Base-by-base conservation (phyloP, 2,329 filamentous ascomycete species). In the Nigrospora osmanthi region DNA sequence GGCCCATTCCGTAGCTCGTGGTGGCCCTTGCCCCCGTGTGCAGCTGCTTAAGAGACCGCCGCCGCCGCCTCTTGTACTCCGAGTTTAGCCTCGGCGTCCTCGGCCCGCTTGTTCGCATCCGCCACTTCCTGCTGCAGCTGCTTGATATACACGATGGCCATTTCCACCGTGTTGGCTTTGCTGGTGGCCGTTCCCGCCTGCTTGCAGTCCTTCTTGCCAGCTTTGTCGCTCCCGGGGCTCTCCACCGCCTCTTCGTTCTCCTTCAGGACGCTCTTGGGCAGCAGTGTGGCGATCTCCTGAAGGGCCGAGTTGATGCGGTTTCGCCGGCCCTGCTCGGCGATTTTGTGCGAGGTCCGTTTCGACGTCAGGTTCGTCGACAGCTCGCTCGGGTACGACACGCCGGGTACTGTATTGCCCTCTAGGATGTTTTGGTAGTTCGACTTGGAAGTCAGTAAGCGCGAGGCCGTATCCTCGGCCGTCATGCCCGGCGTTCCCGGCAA, bases 371-470 rank as follows among this genome's bases (percentile, higher is more conserved):
- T 95, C 17, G 90, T 94, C 7, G 90, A 95, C 36, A 98, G 74
- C 42, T 90, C 87, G 54, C 87, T 89, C 1, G 91, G 90, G 55
- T 96, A 97, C 1, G 85, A 86, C 12, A 96, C 85, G 12, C 91
- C 91, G 0, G 90, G 90, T 1, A 96, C 81, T 45, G 85, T 83
- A 42, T 89, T 97, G 40, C 93, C 93, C 62, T 97, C 93, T 11
- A 98, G 69, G 34, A 98, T 93, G 56, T 96, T 95, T 58, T 97
- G 91, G 58, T 98, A 98, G 59, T 98, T 98, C 2, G 91, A 97
- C 63, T 97, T 97, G 14, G 87, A 89, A 33, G 90, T 87, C 28
- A 98, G 75, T 38, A 97, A 76, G 28, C 89, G 76, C n/a, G 79
- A 83, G 0, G 80, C 75, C 2, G 78, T 74, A 53, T 81, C 77